Evolutionary conservation across 768 basidiomycete genomes (phyloP).

Genomic region (Trametes punicea): DNA sequence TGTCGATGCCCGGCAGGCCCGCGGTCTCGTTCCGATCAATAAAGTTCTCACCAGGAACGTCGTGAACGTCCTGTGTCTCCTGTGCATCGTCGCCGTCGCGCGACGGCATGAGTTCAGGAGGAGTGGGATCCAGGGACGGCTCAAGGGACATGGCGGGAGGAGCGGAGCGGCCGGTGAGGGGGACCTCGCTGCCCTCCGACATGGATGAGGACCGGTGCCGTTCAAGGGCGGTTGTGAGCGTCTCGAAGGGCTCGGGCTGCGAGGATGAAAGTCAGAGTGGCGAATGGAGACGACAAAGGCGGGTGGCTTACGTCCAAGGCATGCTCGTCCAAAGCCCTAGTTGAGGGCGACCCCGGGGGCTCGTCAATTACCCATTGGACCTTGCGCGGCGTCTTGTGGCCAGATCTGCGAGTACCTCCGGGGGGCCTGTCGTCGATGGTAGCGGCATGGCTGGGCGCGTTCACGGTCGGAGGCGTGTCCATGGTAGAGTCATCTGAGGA

Average conservation of each 20-base stretch:
- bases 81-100: conserved; percentile 2
- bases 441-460: not conserved
- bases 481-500: conserved; percentile 16
- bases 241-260: conserved; percentile 49
- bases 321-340: conserved; percentile 51
- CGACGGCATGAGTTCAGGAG: conserved; percentile 25
- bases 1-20: conserved; percentile 50
- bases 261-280: conserved; percentile 4
- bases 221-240: conserved; percentile 49
- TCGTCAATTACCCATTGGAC: conserved; percentile 48
- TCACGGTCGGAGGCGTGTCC: conserved; percentile 19
- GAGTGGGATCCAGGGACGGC: conserved; percentile 18
- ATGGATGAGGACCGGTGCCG: conserved; percentile 37
- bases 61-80: conserved; percentile 15
- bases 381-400: conserved; percentile 46
- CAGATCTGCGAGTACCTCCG: conserved; percentile 25
- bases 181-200: conserved; percentile 17
- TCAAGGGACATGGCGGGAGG: conserved; percentile 19
- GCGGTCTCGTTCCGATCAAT: conserved; percentile 63
- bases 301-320: conserved; percentile 47
- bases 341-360: conserved; percentile 8
- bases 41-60: conserved; percentile 50
- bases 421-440: conserved; percentile 19
- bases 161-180: conserved; percentile 6
- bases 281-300: conserved; percentile 9